phyloP scores from a whole-genome alignment of 441 rosid species.

The Geranium incanum region DNA sequence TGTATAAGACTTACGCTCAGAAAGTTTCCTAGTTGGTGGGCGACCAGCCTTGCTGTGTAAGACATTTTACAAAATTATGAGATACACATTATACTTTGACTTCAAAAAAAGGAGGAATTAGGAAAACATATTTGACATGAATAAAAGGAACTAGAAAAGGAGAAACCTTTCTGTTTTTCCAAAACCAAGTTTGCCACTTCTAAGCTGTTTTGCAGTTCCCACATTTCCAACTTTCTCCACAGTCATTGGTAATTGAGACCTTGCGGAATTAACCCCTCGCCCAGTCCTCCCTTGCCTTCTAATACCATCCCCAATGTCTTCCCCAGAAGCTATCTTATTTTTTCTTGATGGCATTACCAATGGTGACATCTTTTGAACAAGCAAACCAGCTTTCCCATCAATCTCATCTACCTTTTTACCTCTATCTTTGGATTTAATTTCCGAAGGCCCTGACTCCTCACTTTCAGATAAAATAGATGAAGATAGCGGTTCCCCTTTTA shows the following conservation, averaged over 20 bases:
- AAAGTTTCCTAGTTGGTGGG: conserved; percentile 88
- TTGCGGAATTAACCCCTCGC: conserved; percentile 54
- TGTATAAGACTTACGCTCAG: conserved; percentile 84
- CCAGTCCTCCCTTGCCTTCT: conserved; percentile 84
- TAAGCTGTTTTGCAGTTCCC: conserved; percentile 84
- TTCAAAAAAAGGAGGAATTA: conserved; percentile 2
- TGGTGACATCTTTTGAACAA: conserved; percentile 60
- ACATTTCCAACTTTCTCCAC: conserved; percentile 62
- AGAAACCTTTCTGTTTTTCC: conserved; percentile 79
- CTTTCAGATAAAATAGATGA: conserved; percentile 79
- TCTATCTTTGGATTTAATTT: conserved; percentile 69
- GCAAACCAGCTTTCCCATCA: conserved; percentile 55
- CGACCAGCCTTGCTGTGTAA: conserved; percentile 74
- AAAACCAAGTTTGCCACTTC: conserved; percentile 70
- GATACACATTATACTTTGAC: conserved; percentile 20
- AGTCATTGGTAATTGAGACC: conserved; percentile 52
- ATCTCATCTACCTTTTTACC: conserved; percentile 63
- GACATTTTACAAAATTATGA: conserved; percentile 29
- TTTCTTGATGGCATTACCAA: conserved; percentile 66
- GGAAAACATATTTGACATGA: conserved; percentile 16
- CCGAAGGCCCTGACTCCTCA: conserved; percentile 80
- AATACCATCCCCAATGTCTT: conserved; percentile 75
- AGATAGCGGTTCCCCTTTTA: conserved; percentile 63
- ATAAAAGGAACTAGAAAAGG: conserved; percentile 12
- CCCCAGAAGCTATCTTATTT: conserved; percentile 55